Conservation (phyloP, 2,329 filamentous ascomycete genomes). For the Pseudogymnoascus pannorum region DNA sequence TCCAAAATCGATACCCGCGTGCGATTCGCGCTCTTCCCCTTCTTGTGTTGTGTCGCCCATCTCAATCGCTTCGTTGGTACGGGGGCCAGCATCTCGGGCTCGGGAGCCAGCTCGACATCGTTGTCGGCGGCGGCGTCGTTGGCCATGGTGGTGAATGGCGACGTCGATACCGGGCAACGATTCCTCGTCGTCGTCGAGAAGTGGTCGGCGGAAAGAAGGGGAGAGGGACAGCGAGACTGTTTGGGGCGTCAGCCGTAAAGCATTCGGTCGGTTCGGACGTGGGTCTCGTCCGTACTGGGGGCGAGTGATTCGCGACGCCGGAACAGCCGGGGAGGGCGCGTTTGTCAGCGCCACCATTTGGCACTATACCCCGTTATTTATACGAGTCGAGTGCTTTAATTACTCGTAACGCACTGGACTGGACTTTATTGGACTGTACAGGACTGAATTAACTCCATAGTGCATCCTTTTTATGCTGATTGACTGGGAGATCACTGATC, state of each 20-base stretch:
- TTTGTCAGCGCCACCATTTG: constrained; percentile 7
- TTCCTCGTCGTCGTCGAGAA: not conserved
- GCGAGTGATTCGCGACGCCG: not conserved
- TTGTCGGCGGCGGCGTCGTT: not conserved
- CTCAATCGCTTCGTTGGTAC: constrained; percentile 65
- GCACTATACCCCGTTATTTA: not conserved
- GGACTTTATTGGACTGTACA: not conserved
- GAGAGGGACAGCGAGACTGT: not conserved
- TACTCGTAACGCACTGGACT: not conserved
- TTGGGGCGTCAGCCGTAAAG: not conserved
- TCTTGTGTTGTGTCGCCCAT: constrained; percentile 89
- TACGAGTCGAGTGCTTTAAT: not conserved
- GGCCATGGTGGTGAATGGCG: constrained; percentile 22
- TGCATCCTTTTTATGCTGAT: not conserved
- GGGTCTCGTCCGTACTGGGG: not conserved
- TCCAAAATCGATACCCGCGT: constrained; percentile 81
- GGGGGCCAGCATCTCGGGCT: constrained; percentile 36
- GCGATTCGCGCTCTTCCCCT: constrained; percentile 62
- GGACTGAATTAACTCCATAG: not conserved
- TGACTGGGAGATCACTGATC: not conserved
- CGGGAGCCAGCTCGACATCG: constrained; percentile 18
- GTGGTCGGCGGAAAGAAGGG: not conserved
- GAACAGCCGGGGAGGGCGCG: constrained; percentile 4
- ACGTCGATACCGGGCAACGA: constrained; percentile 22
- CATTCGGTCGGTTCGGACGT: not conserved